A percentile compares a stretch with the other conserved stretches of the same genome.
Conservation (phyloP, 2,329 filamentous ascomycete genomes). For the Neoascochyta sp. region DNA sequence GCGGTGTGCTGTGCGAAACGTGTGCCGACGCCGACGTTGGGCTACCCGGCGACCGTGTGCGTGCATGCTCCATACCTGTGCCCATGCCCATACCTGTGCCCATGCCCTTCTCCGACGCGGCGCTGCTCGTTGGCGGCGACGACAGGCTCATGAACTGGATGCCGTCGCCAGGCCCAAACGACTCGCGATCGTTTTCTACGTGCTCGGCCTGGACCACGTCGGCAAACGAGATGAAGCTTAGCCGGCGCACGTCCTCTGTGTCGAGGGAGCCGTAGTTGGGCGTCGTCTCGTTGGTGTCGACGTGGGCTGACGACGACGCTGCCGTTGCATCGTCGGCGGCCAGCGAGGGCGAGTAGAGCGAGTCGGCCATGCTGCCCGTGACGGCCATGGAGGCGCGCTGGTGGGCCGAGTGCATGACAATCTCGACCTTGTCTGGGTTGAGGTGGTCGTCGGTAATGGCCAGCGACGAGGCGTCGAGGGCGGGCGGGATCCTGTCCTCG, state of each 20-base stretch:
- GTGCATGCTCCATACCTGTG: slow-evolving; percentile 59
- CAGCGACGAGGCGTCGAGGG: slow-evolving; percentile 84
- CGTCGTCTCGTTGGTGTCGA: slow-evolving; percentile 47
- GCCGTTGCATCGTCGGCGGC: slow-evolving; percentile 27
- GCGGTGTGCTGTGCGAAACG: slow-evolving; percentile 52
- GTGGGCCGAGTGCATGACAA: slow-evolving; percentile 81
- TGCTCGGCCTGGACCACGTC: slow-evolving; percentile 89
- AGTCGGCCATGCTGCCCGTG: slow-evolving; percentile 32
- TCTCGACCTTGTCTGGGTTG: slow-evolving; percentile 86
- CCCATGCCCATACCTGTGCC: background rate
- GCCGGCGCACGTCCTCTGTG: slow-evolving; percentile 69
- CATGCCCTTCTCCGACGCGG: slow-evolving; percentile 64
- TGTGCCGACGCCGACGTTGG: slow-evolving; percentile 47
- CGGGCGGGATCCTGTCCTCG: slow-evolving; percentile 88
- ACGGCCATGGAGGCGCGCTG: slow-evolving; percentile 72
- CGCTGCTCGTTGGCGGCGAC: slow-evolving; percentile 73
- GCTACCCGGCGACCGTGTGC: slow-evolving; percentile 57
- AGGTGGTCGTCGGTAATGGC: slow-evolving; percentile 85
- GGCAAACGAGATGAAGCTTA: slow-evolving; percentile 95
- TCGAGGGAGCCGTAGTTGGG: slow-evolving; percentile 73
- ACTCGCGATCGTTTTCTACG: slow-evolving; percentile 56
- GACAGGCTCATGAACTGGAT: slow-evolving; percentile 66
- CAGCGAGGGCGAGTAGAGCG: slow-evolving; percentile 33
- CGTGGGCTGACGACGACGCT: slow-evolving; percentile 16
- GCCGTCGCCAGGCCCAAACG: slow-evolving; percentile 50